Evolutionary conservation across 345 rosid species (phyloP).

Genomic region (Geranium brycei): DNA sequence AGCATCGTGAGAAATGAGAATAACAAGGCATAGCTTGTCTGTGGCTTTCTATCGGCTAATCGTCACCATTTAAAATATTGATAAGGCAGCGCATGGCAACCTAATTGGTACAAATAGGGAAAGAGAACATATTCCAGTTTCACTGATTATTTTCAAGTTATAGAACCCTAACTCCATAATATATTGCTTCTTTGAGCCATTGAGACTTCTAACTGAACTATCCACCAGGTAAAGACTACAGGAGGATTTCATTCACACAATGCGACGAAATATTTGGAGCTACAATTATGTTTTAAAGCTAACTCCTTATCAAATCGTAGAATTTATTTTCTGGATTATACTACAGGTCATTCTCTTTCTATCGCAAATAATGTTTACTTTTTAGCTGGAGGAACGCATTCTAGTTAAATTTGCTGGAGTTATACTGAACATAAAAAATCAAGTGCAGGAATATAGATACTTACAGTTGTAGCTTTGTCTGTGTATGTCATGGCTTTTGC

Average conservation of each 20-base stretch:
- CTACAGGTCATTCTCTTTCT: not conserved
- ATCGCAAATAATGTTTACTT: not conserved
- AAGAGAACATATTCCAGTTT: not conserved
- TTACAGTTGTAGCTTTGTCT: conserved; percentile 86
- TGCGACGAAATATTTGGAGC: not conserved
- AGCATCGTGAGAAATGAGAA: no score
- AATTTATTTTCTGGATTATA: not conserved
- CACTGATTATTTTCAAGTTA: not conserved
- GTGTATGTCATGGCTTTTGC: conserved; percentile 69
- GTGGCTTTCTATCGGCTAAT: not conserved
- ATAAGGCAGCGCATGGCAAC: not conserved
- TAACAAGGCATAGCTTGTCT: not conserved
- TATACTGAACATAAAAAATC: no score
- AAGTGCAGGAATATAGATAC: conserved; percentile 4
- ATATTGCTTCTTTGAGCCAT: not conserved
- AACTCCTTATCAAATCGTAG: not conserved
- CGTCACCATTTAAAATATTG: not conserved
- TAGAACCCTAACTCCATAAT: no score
- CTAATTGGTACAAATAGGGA: not conserved
- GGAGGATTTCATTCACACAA: not conserved
- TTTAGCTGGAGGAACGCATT: no score
- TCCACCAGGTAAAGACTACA: not conserved
- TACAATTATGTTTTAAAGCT: not conserved
- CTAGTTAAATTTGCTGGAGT: not conserved
- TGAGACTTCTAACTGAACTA: not conserved